Evolutionary conservation across 1,284 basidiomycete genomes (phyloP).

Genomic region (Wallemia ichthyophaga): DNA sequence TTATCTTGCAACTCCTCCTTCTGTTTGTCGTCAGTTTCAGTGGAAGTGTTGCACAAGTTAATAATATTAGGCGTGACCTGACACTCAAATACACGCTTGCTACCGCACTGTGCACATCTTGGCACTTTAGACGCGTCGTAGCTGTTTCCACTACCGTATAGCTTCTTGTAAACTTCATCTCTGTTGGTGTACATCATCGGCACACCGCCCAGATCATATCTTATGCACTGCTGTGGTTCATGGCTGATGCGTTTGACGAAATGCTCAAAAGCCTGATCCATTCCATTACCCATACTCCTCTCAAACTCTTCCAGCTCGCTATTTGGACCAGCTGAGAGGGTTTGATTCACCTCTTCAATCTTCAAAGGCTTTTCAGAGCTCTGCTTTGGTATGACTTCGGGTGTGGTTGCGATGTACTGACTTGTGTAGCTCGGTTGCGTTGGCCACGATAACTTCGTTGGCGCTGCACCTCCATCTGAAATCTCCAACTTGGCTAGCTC

Average conservation of each 20-base stretch:
- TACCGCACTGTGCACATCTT: conserved; percentile 28
- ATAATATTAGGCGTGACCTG: conserved; percentile 66
- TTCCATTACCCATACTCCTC: conserved; percentile 27
- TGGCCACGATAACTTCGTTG: conserved; percentile 1
- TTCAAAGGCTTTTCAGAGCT: not conserved
- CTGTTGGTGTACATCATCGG: conserved; percentile 37
- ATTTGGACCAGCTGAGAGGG: conserved; percentile 3
- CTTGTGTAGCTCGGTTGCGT: conserved; percentile 4
- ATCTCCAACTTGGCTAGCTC: conserved; percentile 16
- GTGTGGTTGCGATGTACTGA: conserved; percentile 8
- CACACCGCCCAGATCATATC: conserved; percentile 44
- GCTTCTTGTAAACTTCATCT: conserved; percentile 30
- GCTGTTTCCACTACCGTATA: conserved; percentile 25
- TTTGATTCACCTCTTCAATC: not conserved
- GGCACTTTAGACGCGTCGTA: conserved; percentile 16
- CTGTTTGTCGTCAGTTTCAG: not conserved
- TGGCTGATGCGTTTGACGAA: conserved; percentile 35
- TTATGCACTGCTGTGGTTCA: conserved; percentile 41
- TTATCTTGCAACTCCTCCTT: not conserved
- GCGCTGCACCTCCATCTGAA: not conserved
- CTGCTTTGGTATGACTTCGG: conserved; percentile 4
- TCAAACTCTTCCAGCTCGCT: conserved; percentile 45
- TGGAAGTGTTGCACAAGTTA: conserved; percentile 22
- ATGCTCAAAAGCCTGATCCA: conserved; percentile 46
- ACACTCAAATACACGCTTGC: conserved; percentile 39